Percentiles rank a stretch among this genome's conserved stretches.
These are phyloP conservation scores for Vicia sativa DNA, from an alignment of 306 rosid species.

Conservation along the genomic window DNA sequence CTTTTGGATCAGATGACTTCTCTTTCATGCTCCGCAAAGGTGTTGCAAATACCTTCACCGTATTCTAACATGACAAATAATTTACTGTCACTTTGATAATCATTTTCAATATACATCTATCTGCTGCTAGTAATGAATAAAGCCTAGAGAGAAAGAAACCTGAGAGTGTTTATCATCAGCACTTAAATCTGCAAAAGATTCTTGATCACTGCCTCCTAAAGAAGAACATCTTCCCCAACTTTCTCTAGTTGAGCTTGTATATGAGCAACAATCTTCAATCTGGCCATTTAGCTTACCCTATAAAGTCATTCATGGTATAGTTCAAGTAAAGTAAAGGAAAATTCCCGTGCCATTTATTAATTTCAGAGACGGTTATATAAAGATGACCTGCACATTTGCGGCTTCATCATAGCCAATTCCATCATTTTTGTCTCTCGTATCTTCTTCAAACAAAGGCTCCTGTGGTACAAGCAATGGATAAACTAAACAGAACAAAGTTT, in stretches of 20 bases:
- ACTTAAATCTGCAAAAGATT: constrained; percentile 64
- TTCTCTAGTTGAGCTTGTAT: constrained; percentile 94
- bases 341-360: constrained; percentile 23
- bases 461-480: constrained; percentile 44
- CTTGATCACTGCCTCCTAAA: constrained; percentile 93
- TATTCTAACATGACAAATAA: constrained; percentile 46
- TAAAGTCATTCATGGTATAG: constrained; percentile 40
- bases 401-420: constrained; percentile 50
- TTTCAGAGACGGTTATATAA: constrained; percentile 39
- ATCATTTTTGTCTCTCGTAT: constrained; percentile 37
- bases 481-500: constrained; percentile 23
- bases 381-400: constrained; percentile 66
- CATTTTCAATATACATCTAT: constrained; percentile 28
- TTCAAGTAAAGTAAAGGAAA: constrained; percentile 32
- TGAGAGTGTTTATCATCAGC: constrained; percentile 61
- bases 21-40: constrained; percentile 57
- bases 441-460: constrained; percentile 57
- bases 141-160: constrained; percentile 49
- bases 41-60: constrained; percentile 54
- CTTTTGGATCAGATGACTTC: constrained; percentile 41
- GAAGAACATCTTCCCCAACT: constrained; percentile 99
- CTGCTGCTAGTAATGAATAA: not conserved
- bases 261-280: constrained; percentile 89
- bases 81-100: not conserved
- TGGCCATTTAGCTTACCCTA: constrained; percentile 71